Evolutionary conservation across 1,139 yeast genomes (phyloP), one percentile per base, ranked within the genome.

Genomic region (Blastobotrys aristatus): DNA sequence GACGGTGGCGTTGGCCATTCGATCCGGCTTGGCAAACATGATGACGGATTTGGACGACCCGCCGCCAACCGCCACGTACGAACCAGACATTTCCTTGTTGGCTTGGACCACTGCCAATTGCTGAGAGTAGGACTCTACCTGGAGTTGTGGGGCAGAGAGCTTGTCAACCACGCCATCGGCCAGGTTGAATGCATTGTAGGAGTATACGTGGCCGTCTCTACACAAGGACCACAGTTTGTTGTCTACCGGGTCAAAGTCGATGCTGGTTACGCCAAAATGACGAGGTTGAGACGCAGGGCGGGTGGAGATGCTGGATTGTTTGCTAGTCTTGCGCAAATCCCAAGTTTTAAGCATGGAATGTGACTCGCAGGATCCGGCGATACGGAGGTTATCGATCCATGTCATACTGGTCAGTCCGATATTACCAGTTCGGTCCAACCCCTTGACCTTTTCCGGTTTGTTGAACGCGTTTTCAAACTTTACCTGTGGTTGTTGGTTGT

Each of bases 171-270:
- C 30, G 2, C 53, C 54, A 2, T 38, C 38, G 4, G 32, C 16
- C 13, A 50, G 51, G 6, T 44, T 34, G 6, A 46, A 43, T n/a
- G 53, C 39, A 20, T 43, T 21, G 32, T 52, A 50, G 1, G 57
- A 51, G 30, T 47, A 44, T 6, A 61, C 51, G n/a, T 40, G 44
- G 16, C 44, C 41, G 36, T 58, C 56, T 13, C 57, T 55, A 27
- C 53, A 48, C 43, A 60, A 42, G 32, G 58, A 47, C 57, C 63
- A 55, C 3, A 57, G 36, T 35, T 53, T 55, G 30, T 54, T 50
- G 13, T 51, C 48, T 1, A 22, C 42, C 18, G 49, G 44, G 42
- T 60, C 61, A 18, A 51, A 49, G 2, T 51, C 55, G 2, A 61
- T 33, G 8, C 59, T 51, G 10, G 56, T 53, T 8, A 53, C 48